Base-by-base conservation (phyloP, 106 monocot genomes). In the Phalaenopsis equestris region DNA sequence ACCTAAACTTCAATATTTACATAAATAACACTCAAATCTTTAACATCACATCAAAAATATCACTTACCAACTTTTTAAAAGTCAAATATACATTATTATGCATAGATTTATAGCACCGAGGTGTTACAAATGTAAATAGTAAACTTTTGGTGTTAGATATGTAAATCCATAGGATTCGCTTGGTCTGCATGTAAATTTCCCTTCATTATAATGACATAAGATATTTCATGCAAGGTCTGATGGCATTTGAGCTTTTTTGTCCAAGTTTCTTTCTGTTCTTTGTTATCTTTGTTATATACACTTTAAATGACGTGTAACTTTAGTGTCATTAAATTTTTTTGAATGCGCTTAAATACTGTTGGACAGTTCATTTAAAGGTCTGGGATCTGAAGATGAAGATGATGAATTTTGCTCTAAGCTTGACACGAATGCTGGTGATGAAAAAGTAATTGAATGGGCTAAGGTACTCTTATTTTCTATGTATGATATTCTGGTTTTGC, bases 361-460 rank as follows among this genome's bases (percentile, higher is more conserved):
- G 82, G 94, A 94, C 94, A 98, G 98, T 92, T 94, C 89, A 88
- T 89, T 84, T 81, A 98, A 81, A 92, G 85, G 86, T 79, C 47
- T 21, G 47, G 89, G 83, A 83, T 94, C 94, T 70, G 94, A 98
- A 81, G 87, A 86, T 45, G 94, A 91, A 80, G 92, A 94, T 78
- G 87, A 92, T 37, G 61, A 61, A n/a, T n/a, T 81, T n/a, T 77
- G 70, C 78, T 84, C 75, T 12, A 91, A 84, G 84, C 72, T 90
- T 80, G 96, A 96, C 68, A 56, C 55, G 73, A 65, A 30, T 85
- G 79, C 83, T 79, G 84, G 82, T 79, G 90, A 98, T 88, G 89
- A 90, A 77, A 92, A 94, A 92, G 87, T 94, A 77, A 86, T 98
- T 86, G 81, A 83, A 83, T 98, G 98, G 98, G 98, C 98, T 42